Conservation (phyloP, 257 asterid genomes). For the Linaria vulgaris region DNA sequence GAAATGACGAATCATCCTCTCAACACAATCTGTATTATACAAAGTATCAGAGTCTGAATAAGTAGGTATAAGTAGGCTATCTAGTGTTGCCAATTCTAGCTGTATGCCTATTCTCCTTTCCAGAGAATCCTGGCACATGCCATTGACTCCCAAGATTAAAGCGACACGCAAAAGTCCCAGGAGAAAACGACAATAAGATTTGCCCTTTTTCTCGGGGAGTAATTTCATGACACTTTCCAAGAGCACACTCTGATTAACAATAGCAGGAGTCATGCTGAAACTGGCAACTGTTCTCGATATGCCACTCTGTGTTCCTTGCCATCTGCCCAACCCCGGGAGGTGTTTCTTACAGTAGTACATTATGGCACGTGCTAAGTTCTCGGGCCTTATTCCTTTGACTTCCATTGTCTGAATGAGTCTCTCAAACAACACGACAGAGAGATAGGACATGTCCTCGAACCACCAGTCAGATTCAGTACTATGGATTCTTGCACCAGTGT, state of each 20-base stretch:
- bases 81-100: conserved; percentile 74
- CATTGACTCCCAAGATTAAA: conserved; percentile 68
- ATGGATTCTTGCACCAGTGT: conserved; percentile 87
- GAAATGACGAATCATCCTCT: conserved; percentile 69
- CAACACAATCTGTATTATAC: conserved; percentile 77
- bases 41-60: conserved; percentile 87
- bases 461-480: conserved; percentile 87
- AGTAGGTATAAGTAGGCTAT: conserved; percentile 74
- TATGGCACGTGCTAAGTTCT: conserved; percentile 65
- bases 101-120: conserved; percentile 80
- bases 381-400: conserved; percentile 68
- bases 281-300: conserved; percentile 64
- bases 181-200: conserved; percentile 78
- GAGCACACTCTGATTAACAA: conserved; percentile 69
- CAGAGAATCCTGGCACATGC: conserved; percentile 54
- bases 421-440: conserved; percentile 68
- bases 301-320: conserved; percentile 73
- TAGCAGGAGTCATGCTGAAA: conserved; percentile 85
- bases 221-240: conserved; percentile 62
- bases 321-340: conserved; percentile 87
- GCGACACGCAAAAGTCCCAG: conserved; percentile 82
- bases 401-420: conserved; percentile 66
- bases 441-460: conserved; percentile 87
- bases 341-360: conserved; percentile 79
- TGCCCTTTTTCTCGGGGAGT: conserved; percentile 76